Conservation (phyloP, 441 rosid genomes). For the Mallotus japonicus region DNA sequence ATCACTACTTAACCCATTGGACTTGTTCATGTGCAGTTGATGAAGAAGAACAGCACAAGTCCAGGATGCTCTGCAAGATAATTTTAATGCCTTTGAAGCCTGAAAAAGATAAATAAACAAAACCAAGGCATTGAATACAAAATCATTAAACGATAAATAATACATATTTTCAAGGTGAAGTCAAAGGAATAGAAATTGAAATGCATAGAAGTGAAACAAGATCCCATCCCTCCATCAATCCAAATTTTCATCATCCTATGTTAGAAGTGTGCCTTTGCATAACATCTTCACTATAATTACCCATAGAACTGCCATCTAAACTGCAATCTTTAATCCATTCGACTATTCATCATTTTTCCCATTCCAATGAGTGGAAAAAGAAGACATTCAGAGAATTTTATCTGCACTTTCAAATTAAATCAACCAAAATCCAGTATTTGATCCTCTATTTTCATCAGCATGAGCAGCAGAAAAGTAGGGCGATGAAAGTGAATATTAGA, state of each 20-base stretch:
- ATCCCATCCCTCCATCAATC: not conserved
- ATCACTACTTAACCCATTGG: constrained; percentile 37
- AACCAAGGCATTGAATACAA: constrained; percentile 16
- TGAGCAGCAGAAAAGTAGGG: not conserved
- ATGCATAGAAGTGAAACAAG: not conserved
- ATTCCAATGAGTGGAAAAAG: not conserved
- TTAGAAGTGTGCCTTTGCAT: too few relatives aligned
- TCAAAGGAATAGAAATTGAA: not conserved
- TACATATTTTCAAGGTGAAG: not conserved
- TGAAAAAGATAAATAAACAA: constrained; percentile 37
- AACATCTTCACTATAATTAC: not conserved
- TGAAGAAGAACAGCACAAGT: constrained; percentile 47
- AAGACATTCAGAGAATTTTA: not conserved
- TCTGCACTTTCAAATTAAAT: not conserved
- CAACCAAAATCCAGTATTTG: not conserved
- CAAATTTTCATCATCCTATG: not conserved
- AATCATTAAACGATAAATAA: constrained; percentile 6
- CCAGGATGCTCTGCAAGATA: constrained; percentile 85
- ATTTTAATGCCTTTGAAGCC: constrained; percentile 79
- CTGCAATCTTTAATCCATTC: not conserved
- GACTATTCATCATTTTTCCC: not conserved
- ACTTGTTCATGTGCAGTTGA: constrained; percentile 38
- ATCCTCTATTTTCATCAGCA: not conserved
- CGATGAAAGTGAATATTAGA: not conserved
- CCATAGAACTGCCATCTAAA: not conserved